phyloP scores from a whole-genome alignment of 2,329 filamentous ascomycete genomes.

The Calycina herbarum region DNA sequence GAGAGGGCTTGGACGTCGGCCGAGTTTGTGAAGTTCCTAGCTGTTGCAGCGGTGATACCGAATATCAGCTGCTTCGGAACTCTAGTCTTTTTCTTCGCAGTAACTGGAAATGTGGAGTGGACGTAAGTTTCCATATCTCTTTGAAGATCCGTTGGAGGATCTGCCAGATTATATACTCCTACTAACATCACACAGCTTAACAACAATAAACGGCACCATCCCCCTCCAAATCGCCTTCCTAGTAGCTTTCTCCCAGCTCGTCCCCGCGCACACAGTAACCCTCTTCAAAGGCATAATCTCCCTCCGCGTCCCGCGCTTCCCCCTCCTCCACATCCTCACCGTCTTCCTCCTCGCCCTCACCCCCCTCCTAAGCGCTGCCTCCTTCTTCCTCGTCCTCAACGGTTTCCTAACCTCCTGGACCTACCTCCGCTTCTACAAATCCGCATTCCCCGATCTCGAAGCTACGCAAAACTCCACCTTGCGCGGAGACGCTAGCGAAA shows the following conservation, averaged over 20 bases:
- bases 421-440: conserved; percentile 94
- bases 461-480: conserved; percentile 59
- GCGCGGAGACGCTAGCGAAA: conserved; percentile 91
- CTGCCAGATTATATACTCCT: conserved; percentile 36
- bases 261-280: conserved; percentile 94
- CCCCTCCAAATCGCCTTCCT: conserved; percentile 91
- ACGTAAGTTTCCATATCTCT: conserved; percentile 55
- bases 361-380: conserved; percentile 63
- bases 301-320: conserved; percentile 75
- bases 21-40: conserved; percentile 88
- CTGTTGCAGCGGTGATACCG: conserved; percentile 74
- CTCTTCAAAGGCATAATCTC: conserved; percentile 87
- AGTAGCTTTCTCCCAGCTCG: conserved; percentile 94
- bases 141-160: background rate
- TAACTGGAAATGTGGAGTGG: conserved; percentile 66
- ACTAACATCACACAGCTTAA: conserved; percentile 54
- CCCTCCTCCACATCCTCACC: conserved; percentile 72
- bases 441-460: conserved; percentile 68
- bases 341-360: conserved; percentile 68
- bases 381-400: conserved; percentile 75
- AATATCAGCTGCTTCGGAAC: conserved; percentile 74
- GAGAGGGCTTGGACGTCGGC: conserved; percentile 93
- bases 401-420: conserved; percentile 90
- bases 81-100: conserved; percentile 70
- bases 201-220: conserved; percentile 84